These are phyloP conservation scores for Ceratocystis albifundus DNA, from an alignment of 2,329 filamentous ascomycete genomes.

Conservation along the genomic window DNA sequence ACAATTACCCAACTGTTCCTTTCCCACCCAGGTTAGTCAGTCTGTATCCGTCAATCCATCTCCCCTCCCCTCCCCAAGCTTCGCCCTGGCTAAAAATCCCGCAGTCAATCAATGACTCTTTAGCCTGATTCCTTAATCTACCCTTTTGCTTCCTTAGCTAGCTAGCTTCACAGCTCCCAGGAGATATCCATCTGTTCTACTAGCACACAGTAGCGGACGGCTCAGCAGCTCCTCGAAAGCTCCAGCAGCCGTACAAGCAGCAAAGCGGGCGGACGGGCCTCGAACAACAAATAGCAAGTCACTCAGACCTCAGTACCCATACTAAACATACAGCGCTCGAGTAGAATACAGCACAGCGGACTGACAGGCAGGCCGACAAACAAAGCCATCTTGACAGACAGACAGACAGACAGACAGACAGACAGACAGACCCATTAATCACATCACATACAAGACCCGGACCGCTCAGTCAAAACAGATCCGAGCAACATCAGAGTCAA, in stretches of 20 bases:
- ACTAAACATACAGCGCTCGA: no score
- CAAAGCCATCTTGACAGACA: not conserved
- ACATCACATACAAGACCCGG: not conserved
- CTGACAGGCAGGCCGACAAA: no score
- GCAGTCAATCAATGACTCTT: not conserved
- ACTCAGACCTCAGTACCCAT: not conserved
- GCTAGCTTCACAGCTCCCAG: not conserved
- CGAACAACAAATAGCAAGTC: not conserved
- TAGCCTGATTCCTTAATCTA: not conserved
- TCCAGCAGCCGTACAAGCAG: not conserved
- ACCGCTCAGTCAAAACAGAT: constrained; percentile 3
- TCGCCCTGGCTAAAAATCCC: constrained; percentile 1
- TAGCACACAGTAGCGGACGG: not conserved
- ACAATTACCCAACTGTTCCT: no score
- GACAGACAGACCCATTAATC: not conserved
- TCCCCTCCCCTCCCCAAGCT: no score
- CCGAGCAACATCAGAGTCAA: not conserved
- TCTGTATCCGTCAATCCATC: no score
- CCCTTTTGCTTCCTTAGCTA: not conserved
- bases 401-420: no score
- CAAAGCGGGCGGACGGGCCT: not conserved
- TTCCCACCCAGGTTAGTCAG: no score
- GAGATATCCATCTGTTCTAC: no score
- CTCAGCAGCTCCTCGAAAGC: not conserved
- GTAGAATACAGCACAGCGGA: no score